Evolutionary conservation across 805 yeast genomes (phyloP).

Genomic region (Yarrowia bubula): DNA sequence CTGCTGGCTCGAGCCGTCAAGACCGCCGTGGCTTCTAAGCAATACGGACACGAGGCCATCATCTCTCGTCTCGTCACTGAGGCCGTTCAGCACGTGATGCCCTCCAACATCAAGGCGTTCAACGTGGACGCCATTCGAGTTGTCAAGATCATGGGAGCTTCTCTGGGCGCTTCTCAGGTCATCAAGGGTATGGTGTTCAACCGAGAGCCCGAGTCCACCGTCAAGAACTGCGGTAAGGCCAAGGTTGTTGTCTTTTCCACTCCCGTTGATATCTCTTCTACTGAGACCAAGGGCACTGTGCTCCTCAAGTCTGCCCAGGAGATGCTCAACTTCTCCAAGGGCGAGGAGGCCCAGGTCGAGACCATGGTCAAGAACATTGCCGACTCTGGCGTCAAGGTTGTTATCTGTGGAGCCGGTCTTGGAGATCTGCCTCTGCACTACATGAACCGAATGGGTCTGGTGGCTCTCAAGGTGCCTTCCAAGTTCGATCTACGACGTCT

Average conservation of each 20-base stretch:
- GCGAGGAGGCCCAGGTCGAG: conserved; percentile 93
- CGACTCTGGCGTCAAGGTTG: conserved; percentile 82
- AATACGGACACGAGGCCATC: conserved; percentile 80
- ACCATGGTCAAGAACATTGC: conserved; percentile 75
- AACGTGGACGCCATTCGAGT: conserved; percentile 93
- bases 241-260: conserved; percentile 92
- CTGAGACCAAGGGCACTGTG: conserved; percentile 99
- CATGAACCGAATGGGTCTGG: conserved; percentile 77
- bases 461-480: conserved; percentile 86
- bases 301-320: conserved; percentile 93
- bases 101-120: conserved; percentile 63
- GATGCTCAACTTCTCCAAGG: conserved; percentile 92
- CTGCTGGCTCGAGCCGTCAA: conserved; percentile 70
- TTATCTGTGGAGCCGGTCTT: conserved; percentile 90
- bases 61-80: conserved; percentile 77
- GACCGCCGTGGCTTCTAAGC: conserved; percentile 91
- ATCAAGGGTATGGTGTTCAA: conserved; percentile 98
- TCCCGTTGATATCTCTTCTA: conserved; percentile 90
- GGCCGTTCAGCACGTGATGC: conserved; percentile 76
- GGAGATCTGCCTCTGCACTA: conserved; percentile 94
- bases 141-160: conserved; percentile 93
- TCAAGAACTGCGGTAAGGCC: conserved; percentile 65
- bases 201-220: conserved; percentile 91
- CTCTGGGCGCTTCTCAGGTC: conserved; percentile 70
- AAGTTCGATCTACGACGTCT: conserved; percentile 92